These are phyloP conservation scores for Fraxinus velutina DNA, from an alignment of 305 asterid genomes.

Conservation along the genomic window DNA sequence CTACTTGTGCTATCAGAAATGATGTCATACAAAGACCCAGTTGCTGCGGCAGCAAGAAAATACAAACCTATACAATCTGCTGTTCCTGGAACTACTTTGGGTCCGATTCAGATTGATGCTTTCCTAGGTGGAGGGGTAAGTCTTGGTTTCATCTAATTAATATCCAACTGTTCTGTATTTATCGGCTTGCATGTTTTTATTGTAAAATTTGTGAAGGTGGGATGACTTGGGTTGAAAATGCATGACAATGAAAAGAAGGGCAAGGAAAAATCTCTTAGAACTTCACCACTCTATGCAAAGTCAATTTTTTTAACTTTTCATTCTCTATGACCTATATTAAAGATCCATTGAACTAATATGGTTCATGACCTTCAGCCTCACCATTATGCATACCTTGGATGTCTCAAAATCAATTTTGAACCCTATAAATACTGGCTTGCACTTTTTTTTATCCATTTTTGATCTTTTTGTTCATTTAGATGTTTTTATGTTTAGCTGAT, in stretches of 20 bases:
- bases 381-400: neutral
- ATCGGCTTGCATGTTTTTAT: neutral
- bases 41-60: slow-evolving; percentile 75
- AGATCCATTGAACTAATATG: neutral
- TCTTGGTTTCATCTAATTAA: neutral
- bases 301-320: neutral
- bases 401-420: neutral
- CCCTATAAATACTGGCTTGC: neutral
- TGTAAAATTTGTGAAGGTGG: neutral
- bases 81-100: slow-evolving; percentile 98
- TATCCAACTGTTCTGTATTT: neutral
- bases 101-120: slow-evolving; percentile 92
- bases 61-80: slow-evolving; percentile 98
- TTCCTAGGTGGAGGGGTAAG: slow-evolving; percentile 89
- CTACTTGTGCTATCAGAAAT: slow-evolving; percentile 51
- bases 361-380: neutral
- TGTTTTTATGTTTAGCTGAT: neutral
- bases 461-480: neutral
- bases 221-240: slow-evolving; percentile 8
- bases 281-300: neutral
- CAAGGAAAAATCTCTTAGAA: neutral
- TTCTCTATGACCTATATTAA: neutral
- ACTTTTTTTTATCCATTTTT: neutral
- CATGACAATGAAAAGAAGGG: neutral
- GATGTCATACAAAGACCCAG: slow-evolving; percentile 87